These are phyloP conservation scores for Arthonia radiata DNA, from an alignment of 495 filamentous ascomycete species.

Conservation along the genomic window DNA sequence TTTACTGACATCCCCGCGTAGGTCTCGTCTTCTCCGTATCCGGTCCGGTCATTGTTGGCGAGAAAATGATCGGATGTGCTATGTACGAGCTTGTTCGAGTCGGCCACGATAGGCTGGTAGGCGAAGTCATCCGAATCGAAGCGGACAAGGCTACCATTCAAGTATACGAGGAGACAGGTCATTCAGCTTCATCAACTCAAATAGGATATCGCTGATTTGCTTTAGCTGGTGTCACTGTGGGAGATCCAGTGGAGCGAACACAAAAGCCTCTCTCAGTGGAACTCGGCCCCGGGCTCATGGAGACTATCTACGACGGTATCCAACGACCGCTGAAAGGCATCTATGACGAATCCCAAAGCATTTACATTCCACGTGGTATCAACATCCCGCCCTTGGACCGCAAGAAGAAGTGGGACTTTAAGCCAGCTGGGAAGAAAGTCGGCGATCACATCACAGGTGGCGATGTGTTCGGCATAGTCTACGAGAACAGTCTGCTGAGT, in stretches of 20 bases:
- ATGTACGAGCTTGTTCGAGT: conserved; percentile 98
- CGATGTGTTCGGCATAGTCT: conserved; percentile 80
- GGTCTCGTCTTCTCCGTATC: neutral
- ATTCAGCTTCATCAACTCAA: conserved; percentile 1
- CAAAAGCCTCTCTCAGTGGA: conserved; percentile 94
- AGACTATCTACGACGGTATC: conserved; percentile 98
- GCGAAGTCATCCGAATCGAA: conserved; percentile 95
- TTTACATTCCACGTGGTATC: conserved; percentile 94
- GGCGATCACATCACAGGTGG: conserved; percentile 93
- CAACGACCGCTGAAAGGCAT: conserved; percentile 83
- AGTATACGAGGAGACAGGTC: conserved; percentile 96
- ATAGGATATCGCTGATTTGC: conserved; percentile 3
- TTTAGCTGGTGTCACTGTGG: conserved; percentile 78
- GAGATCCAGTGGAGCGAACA: conserved; percentile 72
- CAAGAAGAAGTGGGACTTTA: conserved; percentile 86
- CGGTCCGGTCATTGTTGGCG: conserved; percentile 72
- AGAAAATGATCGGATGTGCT: conserved; percentile 95
- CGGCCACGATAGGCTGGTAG: conserved; percentile 68
- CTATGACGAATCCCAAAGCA: conserved; percentile 46
- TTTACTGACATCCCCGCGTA: no score
- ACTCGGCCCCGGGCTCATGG: conserved; percentile 86
- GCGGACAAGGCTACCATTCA: conserved; percentile 90
- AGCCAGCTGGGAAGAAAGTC: conserved; percentile 57
- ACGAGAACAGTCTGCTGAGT: conserved; percentile 84
- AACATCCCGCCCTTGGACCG: conserved; percentile 69